Conservation (phyloP, 352 stramenopile genomes). For the Blastocystis sp. region DNA sequence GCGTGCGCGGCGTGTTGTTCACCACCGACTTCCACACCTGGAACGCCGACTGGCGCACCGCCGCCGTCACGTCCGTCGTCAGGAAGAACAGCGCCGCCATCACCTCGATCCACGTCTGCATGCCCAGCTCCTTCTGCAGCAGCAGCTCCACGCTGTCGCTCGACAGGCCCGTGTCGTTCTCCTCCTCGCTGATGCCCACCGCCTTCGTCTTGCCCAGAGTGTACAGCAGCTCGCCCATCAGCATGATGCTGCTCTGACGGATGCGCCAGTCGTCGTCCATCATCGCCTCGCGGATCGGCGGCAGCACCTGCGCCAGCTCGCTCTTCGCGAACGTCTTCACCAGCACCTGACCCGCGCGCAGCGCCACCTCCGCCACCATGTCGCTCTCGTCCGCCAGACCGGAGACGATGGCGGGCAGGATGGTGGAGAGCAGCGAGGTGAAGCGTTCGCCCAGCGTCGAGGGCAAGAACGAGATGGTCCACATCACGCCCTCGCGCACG, state of each 20-base stretch:
- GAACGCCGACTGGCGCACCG: conserved; percentile 93
- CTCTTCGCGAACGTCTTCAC: conserved; percentile 93
- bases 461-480: conserved; percentile 97
- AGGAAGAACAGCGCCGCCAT: conserved; percentile 97
- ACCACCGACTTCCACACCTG: conserved; percentile 99
- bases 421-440: conserved; percentile 88
- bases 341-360: conserved; percentile 95
- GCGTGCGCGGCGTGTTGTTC: conserved; percentile 90
- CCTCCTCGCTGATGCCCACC: conserved; percentile 79
- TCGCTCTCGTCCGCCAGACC: conserved; percentile 98
- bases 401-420: conserved; percentile 92
- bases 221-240: conserved; percentile 87
- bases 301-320: conserved; percentile 94
- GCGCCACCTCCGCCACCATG: conserved; percentile 93
- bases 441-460: conserved; percentile 82
- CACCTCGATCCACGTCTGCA: conserved; percentile 90
- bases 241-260: conserved; percentile 91
- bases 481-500: conserved; percentile 96
- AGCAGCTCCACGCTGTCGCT: conserved; percentile 22
- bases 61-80: conserved; percentile 91
- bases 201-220: conserved; percentile 93
- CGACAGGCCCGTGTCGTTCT: conserved; percentile 74
- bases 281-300: conserved; percentile 92
- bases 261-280: conserved; percentile 98
- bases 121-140: conserved; percentile 82